Evolutionary conservation across 441 rosid genomes (phyloP).

Genomic region (Codiaeum variegatum): DNA sequence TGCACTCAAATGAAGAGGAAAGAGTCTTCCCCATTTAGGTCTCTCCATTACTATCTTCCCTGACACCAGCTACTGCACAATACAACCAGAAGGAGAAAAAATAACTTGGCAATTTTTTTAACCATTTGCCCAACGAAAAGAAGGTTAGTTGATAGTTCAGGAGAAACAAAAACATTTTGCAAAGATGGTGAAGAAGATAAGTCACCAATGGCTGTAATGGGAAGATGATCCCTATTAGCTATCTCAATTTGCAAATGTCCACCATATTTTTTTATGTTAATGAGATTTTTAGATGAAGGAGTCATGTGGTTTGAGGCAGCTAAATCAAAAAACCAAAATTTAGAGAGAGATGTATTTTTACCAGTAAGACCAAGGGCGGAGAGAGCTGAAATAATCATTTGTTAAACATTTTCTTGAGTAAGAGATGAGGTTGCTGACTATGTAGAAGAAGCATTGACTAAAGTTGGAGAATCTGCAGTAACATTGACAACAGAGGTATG

Average conservation of each 20-base stretch:
- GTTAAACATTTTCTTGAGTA: neutral
- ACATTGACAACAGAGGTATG: neutral
- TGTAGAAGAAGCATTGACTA: too few species aligned
- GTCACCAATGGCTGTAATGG: neutral
- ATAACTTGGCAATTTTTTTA: neutral
- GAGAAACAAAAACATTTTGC: neutral
- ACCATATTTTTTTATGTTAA: slow-evolving; percentile 2
- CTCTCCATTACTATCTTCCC: neutral
- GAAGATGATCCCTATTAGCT: neutral
- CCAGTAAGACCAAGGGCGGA: neutral
- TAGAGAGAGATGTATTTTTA: neutral
- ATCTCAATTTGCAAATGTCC: neutral
- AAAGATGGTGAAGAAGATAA: neutral
- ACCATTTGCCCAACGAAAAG: neutral
- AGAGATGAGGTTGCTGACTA: neutral
- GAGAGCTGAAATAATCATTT: neutral
- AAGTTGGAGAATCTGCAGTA: too few species aligned
- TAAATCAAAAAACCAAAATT: neutral
- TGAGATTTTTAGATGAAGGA: neutral
- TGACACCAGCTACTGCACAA: neutral
- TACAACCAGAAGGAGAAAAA: slow-evolving; percentile 6
- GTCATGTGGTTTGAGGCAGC: neutral
- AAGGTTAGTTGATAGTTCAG: neutral
- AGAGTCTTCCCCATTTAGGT: neutral
- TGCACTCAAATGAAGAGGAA: neutral